These are phyloP conservation scores for Retiboletus flavoniger DNA, from an alignment of 1,284 basidiomycete genomes.

Conservation along the genomic window DNA sequence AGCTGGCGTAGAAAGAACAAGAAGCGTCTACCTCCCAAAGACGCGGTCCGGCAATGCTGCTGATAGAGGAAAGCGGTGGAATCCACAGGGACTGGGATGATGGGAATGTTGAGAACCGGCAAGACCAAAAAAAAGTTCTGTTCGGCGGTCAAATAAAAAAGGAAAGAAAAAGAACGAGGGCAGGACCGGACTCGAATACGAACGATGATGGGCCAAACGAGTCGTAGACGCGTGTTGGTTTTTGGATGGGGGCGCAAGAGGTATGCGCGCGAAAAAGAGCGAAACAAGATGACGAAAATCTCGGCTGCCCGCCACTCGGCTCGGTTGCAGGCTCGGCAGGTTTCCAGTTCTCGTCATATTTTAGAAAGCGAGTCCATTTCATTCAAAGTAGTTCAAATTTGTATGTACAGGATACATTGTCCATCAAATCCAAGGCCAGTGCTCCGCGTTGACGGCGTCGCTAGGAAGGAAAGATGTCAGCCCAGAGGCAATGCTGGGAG, in stretches of 20 bases:
- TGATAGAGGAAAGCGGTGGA: slow-evolving; percentile 10
- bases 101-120: neutral
- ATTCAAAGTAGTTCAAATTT: slow-evolving; percentile 2
- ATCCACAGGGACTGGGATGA: neutral
- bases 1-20: neutral
- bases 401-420: neutral
- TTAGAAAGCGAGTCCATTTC: neutral
- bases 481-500: neutral
- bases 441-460: neutral
- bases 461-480: slow-evolving; percentile 10
- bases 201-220: neutral
- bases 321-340: neutral
- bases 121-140: slow-evolving; percentile 3
- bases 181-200: neutral
- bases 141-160: slow-evolving; percentile 4
- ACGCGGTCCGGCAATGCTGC: slow-evolving; percentile 18
- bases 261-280: slow-evolving; percentile 21
- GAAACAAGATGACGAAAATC: neutral
- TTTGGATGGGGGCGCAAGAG: slow-evolving; percentile 10
- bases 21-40: neutral
- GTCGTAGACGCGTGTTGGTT: slow-evolving; percentile 15
- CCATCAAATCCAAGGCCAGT: neutral
- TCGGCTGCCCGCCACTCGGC: slow-evolving; percentile 18
- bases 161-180: slow-evolving; percentile 2
- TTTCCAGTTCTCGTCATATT: neutral